A percentile compares a stretch with the other conserved stretches of the same genome.
These are phyloP conservation scores for Epichloe amarillans DNA, from an alignment of 2,329 filamentous ascomycete genomes.

Conservation along the genomic window DNA sequence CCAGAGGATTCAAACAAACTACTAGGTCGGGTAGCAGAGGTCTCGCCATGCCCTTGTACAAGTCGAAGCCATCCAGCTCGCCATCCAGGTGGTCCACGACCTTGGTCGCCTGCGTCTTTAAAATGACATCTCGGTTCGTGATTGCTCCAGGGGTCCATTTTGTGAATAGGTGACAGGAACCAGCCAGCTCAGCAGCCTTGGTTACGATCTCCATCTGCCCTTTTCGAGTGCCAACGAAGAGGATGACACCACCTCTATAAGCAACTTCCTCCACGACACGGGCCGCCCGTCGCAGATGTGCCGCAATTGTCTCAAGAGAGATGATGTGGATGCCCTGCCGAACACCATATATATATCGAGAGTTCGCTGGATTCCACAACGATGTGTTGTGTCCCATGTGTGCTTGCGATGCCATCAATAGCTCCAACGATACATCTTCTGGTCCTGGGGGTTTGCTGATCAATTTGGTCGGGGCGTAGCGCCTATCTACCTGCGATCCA, in stretches of 20 bases:
- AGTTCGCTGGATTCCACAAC: slow-evolving; percentile 89
- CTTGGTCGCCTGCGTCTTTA: slow-evolving; percentile 55
- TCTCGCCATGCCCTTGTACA: slow-evolving; percentile 47
- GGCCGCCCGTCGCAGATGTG: slow-evolving; percentile 84
- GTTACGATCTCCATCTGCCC: slow-evolving; percentile 75
- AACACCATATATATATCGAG: slow-evolving; percentile 85
- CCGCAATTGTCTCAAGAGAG: slow-evolving; percentile 74
- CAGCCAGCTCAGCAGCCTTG: slow-evolving; percentile 62
- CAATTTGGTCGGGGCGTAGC: slow-evolving; percentile 54
- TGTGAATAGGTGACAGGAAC: slow-evolving; percentile 78
- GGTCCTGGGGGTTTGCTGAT: slow-evolving; percentile 57
- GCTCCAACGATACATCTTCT: slow-evolving; percentile 75
- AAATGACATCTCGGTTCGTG: slow-evolving; percentile 83
- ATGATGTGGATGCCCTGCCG: slow-evolving; percentile 87
- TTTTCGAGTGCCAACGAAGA: slow-evolving; percentile 79
- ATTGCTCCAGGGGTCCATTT: slow-evolving; percentile 87
- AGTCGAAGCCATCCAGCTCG: slow-evolving; percentile 45
- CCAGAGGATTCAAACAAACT: slow-evolving; percentile 79
- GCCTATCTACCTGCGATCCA: slow-evolving; percentile 34
- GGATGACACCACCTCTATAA: slow-evolving; percentile 66
- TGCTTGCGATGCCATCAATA: slow-evolving; percentile 74
- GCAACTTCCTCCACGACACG: slow-evolving; percentile 82
- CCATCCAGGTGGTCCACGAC: slow-evolving; percentile 67
- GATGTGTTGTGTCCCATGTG: slow-evolving; percentile 86
- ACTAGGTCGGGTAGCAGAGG: slow-evolving; percentile 80